phyloP scores from a whole-genome alignment of 441 rosid species.

The Bruguiera hainesii region DNA sequence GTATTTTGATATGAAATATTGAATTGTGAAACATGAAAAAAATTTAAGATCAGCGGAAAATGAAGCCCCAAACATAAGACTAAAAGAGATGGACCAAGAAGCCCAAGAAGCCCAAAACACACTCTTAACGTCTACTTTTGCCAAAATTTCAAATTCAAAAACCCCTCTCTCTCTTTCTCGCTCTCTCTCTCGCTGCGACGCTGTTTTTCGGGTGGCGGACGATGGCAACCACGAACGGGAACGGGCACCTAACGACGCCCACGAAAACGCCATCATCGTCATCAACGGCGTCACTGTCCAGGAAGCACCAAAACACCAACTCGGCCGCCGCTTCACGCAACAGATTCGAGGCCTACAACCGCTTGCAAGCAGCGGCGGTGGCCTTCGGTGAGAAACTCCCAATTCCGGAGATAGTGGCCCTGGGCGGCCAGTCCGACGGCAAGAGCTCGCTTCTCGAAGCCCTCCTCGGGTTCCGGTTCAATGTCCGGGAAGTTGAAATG shows the following conservation, averaged over 20 bases:
- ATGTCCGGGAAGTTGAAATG: constrained; percentile 96
- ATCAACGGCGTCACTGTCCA: constrained; percentile 27
- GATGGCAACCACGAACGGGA: constrained; percentile 60
- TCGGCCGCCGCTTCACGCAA: constrained; percentile 29
- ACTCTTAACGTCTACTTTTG: too few relatives aligned
- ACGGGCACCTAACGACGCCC: constrained; percentile 47
- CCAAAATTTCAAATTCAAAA: too few relatives aligned
- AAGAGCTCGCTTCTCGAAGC: constrained; percentile 97
- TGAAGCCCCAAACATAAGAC: too few relatives aligned
- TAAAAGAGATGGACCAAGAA: too few relatives aligned
- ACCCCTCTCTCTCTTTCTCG: too few relatives aligned
- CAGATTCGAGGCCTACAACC: constrained; percentile 90
- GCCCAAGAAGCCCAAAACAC: too few relatives aligned
- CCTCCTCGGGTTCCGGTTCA: constrained; percentile 83
- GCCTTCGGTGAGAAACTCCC: constrained; percentile 97
- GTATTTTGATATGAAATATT: too few relatives aligned
- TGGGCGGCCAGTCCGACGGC: constrained; percentile 94
- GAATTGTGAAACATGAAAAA: too few relatives aligned
- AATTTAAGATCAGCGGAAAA: too few relatives aligned
- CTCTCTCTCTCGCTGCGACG: too few relatives aligned
- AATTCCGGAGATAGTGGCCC: constrained; percentile 92
- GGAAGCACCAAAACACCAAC: constrained; percentile 32
- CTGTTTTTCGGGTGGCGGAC: neutral
- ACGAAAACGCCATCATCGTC: constrained; percentile 51
- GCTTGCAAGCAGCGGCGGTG: constrained; percentile 90